Evolutionary conservation across 2,329 filamentous ascomycete species (phyloP), one percentile per base, ranked within the genome.

Genomic region (Emmonsiellopsis sp.): DNA sequence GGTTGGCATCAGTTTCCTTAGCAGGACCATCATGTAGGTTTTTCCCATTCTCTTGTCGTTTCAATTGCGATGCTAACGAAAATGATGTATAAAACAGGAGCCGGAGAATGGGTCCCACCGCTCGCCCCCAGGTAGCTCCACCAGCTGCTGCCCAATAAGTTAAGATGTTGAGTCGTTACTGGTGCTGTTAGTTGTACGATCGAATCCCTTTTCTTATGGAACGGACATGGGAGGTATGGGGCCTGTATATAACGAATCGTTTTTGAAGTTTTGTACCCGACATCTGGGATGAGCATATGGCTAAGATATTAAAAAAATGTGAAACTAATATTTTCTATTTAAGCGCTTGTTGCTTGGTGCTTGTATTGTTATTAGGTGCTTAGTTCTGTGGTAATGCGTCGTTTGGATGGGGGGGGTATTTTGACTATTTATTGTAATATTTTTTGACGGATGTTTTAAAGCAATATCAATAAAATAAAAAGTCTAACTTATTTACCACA

Each of bases 1-100:
- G 82, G 77, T 85, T 58, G 67, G 74, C 42, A 79, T 85, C 67
- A 81, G 76, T 52, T 79, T 84, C 66, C 63, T 81, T 61, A 82
- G 78, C 70, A 72, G 82, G 61, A 77, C 75, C 10, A 71, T 85
- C 65, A 84, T 84, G 82, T 82, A 70, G 76, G 79, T 67, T 51
- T 54, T 16, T 42, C n/a, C 20, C 20, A 31, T 35, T 30, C 20
- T 44, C 35, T 32, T 41, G 16, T 45, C 57, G 26, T 50, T 41
- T 48, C 32, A 34, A 38, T 32, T 42, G n/a, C 34, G 20, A 16
- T 35, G 34, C 48, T 55, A 30, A 54, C 15, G 46, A 51, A 58
- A 26, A 26, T 26, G 20, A 59, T 50, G 7, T 42, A 44, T 53
- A 32, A 46, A 51, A 49, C 58, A 66, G 64, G 64, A 56, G 63